phyloP scores from a whole-genome alignment of 805 yeast genomes.

The Cyberlindnera lachancei region DNA sequence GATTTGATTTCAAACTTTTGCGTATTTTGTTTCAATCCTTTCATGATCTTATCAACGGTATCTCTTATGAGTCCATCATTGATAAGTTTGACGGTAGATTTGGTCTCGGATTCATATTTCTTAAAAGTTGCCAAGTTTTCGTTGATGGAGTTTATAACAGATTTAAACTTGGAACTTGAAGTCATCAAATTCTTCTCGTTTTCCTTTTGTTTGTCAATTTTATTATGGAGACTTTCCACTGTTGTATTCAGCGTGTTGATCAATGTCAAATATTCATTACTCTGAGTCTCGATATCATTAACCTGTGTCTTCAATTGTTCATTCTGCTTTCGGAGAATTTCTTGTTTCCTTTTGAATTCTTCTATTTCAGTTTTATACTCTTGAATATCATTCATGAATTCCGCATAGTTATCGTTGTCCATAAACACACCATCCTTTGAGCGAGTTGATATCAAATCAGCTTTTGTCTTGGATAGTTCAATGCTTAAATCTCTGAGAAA shows the following conservation, averaged over 20 bases:
- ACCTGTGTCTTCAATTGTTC: conserved; percentile 20
- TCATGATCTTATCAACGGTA: conserved; percentile 3
- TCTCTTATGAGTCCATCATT: conserved; percentile 6
- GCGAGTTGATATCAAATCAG: conserved; percentile 55
- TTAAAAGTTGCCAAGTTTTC: conserved; percentile 21
- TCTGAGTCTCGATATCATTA: conserved; percentile 16
- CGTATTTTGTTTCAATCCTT: not conserved
- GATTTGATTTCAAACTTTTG: conserved; percentile 3
- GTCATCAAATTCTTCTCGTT: conserved; percentile 26
- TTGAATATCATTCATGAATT: conserved; percentile 39
- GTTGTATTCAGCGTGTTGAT: conserved; percentile 22
- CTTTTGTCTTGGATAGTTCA: conserved; percentile 42
- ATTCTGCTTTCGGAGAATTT: conserved; percentile 32
- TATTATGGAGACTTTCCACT: conserved; percentile 21
- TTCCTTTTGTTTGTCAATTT: conserved; percentile 24
- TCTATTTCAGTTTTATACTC: conserved; percentile 42
- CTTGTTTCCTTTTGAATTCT: conserved; percentile 37
- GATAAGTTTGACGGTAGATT: conserved; percentile 8
- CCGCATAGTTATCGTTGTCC: conserved; percentile 52
- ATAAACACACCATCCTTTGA: conserved; percentile 59
- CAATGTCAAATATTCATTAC: conserved; percentile 16
- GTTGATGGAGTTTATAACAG: conserved; percentile 24
- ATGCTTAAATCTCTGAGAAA: conserved; percentile 40
- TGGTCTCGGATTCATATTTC: conserved; percentile 17
- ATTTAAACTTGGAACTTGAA: conserved; percentile 27